Evolutionary conservation across 306 rosid species (phyloP), one percentile per base, ranked within the genome.

Genomic region (Coriaria nepalensis): DNA sequence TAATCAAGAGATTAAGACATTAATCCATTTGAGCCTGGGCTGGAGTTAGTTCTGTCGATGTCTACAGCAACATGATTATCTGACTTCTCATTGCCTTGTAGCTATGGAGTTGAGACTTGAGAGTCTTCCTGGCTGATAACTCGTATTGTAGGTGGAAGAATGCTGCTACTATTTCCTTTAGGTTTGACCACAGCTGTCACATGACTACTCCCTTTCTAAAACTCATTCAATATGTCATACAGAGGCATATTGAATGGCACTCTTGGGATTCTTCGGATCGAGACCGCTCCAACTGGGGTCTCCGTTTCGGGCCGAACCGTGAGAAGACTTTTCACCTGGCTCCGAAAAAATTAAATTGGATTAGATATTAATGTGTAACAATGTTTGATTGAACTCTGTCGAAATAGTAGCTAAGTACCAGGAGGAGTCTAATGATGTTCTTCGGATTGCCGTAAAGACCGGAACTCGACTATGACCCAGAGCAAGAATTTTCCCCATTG

Each of bases 391-490:
- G 3, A 20, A 20, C 29, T 20, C 29, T 20, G 29, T 87, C 52
- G 29, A 3, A 3, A 20, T 20, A 20, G 29, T 20, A 20, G 29
- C 29, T 3, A 20, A 20, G 29, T 44, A 92, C 98, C 69, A 85
- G 71, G 38, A 92, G 83, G 59, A 92, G 94, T 49, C 98, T 96
- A 33, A 92, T 92, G 49, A 92, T 20, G 45, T 92, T 92, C 76
- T 68, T 92, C 13, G 94, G 84, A 66, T 78, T 92, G 55, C 87
- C 96, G 53, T 87, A 75, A 68, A 85, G 48, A 92, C 94, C 52
- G 98, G 98, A 78, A 92, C 94, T 52, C 98, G 76, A 68, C 98
- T 92, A 58, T 92, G 98, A 45, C 98, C 98, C 0, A 94, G 92
- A 20, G 94, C 98, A 56, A 92, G 86, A 68, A 92, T 9, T 82